A percentile compares a stretch with the other conserved stretches of the same genome.
Conservation (phyloP, 108 stramenopile genomes). For the Thalassiosira profunda region DNA sequence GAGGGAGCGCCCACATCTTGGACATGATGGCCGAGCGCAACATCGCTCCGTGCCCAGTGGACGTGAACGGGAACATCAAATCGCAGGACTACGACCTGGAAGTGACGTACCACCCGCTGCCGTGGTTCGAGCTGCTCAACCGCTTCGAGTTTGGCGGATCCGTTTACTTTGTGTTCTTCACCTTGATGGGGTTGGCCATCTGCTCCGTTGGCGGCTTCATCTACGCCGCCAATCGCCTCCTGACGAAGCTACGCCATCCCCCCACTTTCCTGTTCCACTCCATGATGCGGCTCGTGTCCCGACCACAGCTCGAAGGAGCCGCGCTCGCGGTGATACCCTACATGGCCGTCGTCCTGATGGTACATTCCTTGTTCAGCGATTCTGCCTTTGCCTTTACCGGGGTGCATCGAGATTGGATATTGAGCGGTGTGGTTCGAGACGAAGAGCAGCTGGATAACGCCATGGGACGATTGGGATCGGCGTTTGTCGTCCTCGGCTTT, state of each 20-base stretch:
- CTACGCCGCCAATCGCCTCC: constrained; percentile 71
- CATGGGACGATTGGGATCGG: constrained; percentile 71
- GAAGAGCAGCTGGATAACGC: constrained; percentile 54
- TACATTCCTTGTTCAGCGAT: constrained; percentile 58
- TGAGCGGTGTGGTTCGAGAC: constrained; percentile 46
- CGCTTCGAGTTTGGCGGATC: constrained; percentile 70
- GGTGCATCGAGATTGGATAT: constrained; percentile 60
- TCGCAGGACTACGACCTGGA: constrained; percentile 66
- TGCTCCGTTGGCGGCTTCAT: constrained; percentile 61
- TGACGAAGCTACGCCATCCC: constrained; percentile 84
- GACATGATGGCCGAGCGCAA: constrained; percentile 46
- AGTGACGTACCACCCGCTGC: constrained; percentile 63
- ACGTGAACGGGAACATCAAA: constrained; percentile 68
- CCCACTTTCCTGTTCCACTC: constrained; percentile 69
- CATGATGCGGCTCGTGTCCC: constrained; percentile 61
- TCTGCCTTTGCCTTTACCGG: constrained; percentile 53
- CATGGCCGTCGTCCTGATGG: constrained; percentile 42
- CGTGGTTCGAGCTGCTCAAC: constrained; percentile 84
- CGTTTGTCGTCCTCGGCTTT: constrained; percentile 62
- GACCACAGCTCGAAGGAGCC: constrained; percentile 67
- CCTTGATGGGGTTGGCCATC: constrained; percentile 58
- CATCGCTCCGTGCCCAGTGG: constrained; percentile 62
- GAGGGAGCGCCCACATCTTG: constrained; percentile 54
- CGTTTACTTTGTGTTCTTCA: constrained; percentile 81
- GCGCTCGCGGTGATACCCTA: constrained; percentile 63